Conservation (phyloP, 805 yeast genomes). For the Candida methanosorbosa region DNA sequence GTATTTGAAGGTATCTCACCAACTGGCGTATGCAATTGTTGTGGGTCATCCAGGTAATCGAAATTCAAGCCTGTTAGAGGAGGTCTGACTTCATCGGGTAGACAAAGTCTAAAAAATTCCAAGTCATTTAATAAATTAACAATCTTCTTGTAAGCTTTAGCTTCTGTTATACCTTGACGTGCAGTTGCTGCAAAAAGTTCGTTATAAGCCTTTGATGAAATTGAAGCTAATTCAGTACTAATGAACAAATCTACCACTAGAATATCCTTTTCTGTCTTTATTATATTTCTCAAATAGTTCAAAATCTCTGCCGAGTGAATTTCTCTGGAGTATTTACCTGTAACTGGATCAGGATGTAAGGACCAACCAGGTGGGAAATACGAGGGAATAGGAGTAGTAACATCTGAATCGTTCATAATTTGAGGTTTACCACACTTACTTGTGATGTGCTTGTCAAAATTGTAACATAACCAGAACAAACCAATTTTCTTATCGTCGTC, state of each 20-base stretch:
- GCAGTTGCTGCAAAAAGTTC: conserved; percentile 21
- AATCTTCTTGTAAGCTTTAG: conserved; percentile 9
- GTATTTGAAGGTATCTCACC: not conserved
- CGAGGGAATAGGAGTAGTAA: conserved; percentile 21
- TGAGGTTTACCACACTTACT: conserved; percentile 43
- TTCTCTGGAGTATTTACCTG: not conserved
- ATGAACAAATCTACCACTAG: conserved; percentile 9
- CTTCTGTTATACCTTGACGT: conserved; percentile 8
- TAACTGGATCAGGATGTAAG: not conserved
- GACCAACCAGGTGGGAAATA: conserved; percentile 17
- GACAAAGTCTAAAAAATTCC: conserved; percentile 18
- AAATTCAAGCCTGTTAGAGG: not conserved
- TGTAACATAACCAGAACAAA: conserved; percentile 43
- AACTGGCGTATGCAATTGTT: not conserved
- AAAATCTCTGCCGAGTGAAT: not conserved
- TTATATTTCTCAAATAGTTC: too few relatives aligned
- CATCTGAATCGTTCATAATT: conserved; percentile 31
- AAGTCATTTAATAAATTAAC: conserved; percentile 13
- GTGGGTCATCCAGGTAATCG: not conserved
- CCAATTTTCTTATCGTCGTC: conserved; percentile 30
- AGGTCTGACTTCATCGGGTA: conserved; percentile 20
- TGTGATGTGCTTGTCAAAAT: conserved; percentile 36
- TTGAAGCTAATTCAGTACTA: conserved; percentile 13
- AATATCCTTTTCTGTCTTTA: not conserved
- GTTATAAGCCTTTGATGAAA: conserved; percentile 18